A percentile compares a stretch with the other conserved stretches of the same genome.
Conservation (phyloP, 768 basidiomycete genomes). For the Exsudoporus frostii region DNA sequence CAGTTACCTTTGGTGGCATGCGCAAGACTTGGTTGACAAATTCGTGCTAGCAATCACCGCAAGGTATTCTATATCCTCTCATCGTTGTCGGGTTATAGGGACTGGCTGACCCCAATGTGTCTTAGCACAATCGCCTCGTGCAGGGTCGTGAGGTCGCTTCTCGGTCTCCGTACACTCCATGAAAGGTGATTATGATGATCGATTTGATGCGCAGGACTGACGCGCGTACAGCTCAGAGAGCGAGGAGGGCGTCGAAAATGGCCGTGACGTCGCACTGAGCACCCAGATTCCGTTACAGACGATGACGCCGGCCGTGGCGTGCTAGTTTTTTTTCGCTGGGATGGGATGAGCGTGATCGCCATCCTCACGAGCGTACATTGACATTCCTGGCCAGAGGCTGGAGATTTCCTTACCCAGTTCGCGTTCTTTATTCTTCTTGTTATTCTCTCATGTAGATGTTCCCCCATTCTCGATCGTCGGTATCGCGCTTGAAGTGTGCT, state of each 20-base stretch:
- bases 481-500: too few relatives aligned
- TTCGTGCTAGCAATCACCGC: conserved; percentile 11
- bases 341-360: too few relatives aligned
- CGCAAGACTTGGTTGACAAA: not conserved
- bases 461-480: too few relatives aligned
- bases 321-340: not conserved
- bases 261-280: conserved; percentile 1
- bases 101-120: not conserved
- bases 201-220: not conserved
- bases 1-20: not conserved
- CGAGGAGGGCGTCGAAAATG: not conserved
- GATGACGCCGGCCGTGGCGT: not conserved
- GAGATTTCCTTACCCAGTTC: too few relatives aligned
- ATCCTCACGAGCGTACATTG: too few relatives aligned
- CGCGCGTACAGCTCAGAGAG: not conserved
- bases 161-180: not conserved
- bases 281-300: conserved; percentile 3
- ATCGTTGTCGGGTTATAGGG: too few relatives aligned
- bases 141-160: conserved; percentile 19
- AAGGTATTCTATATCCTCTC: conserved; percentile 4
- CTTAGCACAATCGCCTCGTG: conserved; percentile 15
- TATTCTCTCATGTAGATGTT: too few relatives aligned
- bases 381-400: too few relatives aligned
- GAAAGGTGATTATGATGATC: not conserved
- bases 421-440: too few relatives aligned